A percentile compares a stretch with the other conserved stretches of the same genome.
These are phyloP conservation scores for Cryphonectria parasitica DNA, from an alignment of 2,329 filamentous ascomycete species.

Conservation along the genomic window DNA sequence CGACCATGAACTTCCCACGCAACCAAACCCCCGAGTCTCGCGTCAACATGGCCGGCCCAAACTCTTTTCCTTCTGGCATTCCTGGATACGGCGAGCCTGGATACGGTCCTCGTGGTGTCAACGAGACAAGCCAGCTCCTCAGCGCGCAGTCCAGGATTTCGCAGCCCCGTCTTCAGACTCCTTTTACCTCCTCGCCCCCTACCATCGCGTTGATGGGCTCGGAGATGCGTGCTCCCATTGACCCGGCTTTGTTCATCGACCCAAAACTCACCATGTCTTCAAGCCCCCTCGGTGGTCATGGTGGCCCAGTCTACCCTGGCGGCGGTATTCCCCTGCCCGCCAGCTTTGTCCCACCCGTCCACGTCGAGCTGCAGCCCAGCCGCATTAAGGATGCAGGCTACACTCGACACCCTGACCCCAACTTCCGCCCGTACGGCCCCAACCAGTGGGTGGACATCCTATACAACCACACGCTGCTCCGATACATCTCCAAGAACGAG, in stretches of 20 bases:
- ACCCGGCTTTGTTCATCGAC: background rate
- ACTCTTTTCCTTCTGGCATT: background rate
- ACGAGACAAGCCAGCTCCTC: background rate
- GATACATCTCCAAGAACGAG: constrained; percentile 22
- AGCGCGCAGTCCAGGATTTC: background rate
- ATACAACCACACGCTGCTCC: background rate
- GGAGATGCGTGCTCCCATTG: background rate
- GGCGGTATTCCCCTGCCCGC: background rate
- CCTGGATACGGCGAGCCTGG: background rate
- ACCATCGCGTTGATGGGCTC: background rate
- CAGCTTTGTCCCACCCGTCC: background rate
- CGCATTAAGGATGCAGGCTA: constrained; percentile 22
- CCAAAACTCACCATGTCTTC: background rate
- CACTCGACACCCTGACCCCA: constrained; percentile 17
- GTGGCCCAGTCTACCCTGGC: too few species aligned
- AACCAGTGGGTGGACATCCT: constrained; percentile 28
- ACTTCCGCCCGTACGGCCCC: constrained; percentile 21
- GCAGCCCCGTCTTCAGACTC: background rate
- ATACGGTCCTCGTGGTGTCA: background rate
- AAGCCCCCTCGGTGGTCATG: background rate
- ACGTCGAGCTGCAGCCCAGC: constrained; percentile 9
- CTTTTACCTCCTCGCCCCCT: background rate
- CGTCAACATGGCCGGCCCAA: background rate
- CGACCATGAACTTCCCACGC: background rate
- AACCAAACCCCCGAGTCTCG: constrained; percentile 11